These are phyloP conservation scores for Sphaerulina populicola DNA, from an alignment of 2,329 filamentous ascomycete genomes.

Conservation along the genomic window DNA sequence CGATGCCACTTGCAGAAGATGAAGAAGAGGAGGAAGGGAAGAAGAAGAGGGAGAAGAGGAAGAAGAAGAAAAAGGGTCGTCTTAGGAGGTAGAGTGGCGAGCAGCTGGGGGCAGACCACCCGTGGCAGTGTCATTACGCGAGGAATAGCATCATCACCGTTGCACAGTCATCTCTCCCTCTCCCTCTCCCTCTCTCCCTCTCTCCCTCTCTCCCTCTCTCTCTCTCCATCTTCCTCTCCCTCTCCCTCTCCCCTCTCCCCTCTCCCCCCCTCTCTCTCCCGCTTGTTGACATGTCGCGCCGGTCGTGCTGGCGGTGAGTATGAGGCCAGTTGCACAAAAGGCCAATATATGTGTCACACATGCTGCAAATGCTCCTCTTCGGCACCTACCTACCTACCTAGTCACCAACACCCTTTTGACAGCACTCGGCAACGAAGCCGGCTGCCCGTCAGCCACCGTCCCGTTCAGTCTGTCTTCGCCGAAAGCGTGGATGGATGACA, in stretches of 20 bases:
- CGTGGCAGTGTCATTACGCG: slow-evolving; percentile 3
- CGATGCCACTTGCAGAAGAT: neutral
- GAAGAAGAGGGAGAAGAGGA: too few relatives aligned
- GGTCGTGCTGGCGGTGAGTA: slow-evolving; percentile 3
- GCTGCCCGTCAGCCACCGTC: neutral
- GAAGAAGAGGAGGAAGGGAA: too few relatives aligned
- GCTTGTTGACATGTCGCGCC: slow-evolving; percentile 1
- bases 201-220: too few relatives aligned
- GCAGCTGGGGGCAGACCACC: neutral
- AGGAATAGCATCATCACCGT: neutral
- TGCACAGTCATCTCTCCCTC: neutral
- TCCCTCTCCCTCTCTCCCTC: too few relatives aligned
- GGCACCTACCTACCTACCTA: too few relatives aligned
- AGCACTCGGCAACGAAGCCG: neutral
- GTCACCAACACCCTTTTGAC: slow-evolving; percentile 1
- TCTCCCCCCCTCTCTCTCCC: too few relatives aligned
- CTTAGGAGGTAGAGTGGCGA: neutral
- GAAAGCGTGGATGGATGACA: too few relatives aligned
- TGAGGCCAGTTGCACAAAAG: slow-evolving; percentile 1
- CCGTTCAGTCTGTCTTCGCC: too few relatives aligned
- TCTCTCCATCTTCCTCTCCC: too few relatives aligned
- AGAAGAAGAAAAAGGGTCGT: too few relatives aligned
- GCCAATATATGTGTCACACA: neutral
- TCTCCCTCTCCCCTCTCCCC: too few relatives aligned
- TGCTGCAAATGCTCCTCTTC: neutral